Evolutionary conservation across 2,329 filamentous ascomycete species (phyloP).

Genomic region (Parastagonospora nodorum): DNA sequence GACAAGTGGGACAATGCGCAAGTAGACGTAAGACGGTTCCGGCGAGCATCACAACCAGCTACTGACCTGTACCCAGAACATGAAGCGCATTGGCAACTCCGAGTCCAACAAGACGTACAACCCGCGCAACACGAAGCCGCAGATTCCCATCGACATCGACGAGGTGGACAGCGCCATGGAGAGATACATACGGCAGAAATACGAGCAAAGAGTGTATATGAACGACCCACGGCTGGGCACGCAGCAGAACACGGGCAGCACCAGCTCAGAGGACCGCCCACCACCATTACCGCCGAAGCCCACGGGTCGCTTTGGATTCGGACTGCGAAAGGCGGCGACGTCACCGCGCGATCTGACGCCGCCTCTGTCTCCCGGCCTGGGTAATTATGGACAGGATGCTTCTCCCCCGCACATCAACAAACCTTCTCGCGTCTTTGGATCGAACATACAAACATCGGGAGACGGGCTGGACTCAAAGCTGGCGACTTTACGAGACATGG

Average conservation of each 20-base stretch:
- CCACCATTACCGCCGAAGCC: constrained; percentile 66
- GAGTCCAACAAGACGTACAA: constrained; percentile 90
- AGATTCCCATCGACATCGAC: constrained; percentile 87
- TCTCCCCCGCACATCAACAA: constrained; percentile 61
- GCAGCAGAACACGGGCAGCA: constrained; percentile 63
- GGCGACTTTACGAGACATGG: constrained; percentile 81
- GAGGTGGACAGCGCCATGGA: constrained; percentile 95
- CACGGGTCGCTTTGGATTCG: constrained; percentile 65
- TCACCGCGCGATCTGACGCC: constrained; percentile 65
- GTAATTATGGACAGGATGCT: constrained; percentile 37
- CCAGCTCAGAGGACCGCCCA: constrained; percentile 60
- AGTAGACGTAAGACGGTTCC: constrained; percentile 74
- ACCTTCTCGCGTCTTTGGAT: constrained; percentile 69
- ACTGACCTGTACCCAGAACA: constrained; percentile 65
- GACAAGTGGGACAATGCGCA: constrained; percentile 96
- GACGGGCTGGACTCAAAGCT: constrained; percentile 77
- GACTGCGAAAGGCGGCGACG: constrained; percentile 71
- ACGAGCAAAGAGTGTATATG: constrained; percentile 68
- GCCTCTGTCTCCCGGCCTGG: constrained; percentile 39
- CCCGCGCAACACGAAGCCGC: constrained; percentile 77
- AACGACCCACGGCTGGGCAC: constrained; percentile 47
- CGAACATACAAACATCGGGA: constrained; percentile 61
- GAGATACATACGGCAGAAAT: constrained; percentile 92
- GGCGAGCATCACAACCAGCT: background rate
- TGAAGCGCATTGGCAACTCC: constrained; percentile 89